phyloP scores from a whole-genome alignment of 2,329 filamentous ascomycete species.

The Claviceps maximensis region DNA sequence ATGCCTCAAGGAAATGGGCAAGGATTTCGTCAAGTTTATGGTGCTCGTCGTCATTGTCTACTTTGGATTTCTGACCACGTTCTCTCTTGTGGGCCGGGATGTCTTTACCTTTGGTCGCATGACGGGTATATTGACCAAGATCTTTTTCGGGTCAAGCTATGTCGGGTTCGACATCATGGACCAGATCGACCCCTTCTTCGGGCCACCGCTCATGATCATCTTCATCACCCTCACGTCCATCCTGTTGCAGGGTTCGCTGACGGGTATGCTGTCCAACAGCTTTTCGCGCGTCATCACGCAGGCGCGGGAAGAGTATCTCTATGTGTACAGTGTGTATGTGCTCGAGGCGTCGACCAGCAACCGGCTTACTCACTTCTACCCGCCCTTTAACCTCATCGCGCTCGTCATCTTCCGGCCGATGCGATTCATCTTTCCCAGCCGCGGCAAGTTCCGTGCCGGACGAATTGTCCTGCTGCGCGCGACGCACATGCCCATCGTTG shows the following conservation, averaged over 20 bases:
- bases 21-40: slow-evolving; percentile 78
- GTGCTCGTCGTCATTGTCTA: slow-evolving; percentile 73
- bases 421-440: slow-evolving; percentile 51
- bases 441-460: slow-evolving; percentile 46
- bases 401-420: slow-evolving; percentile 59
- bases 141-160: slow-evolving; percentile 67
- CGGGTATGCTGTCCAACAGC: slow-evolving; percentile 66
- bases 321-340: slow-evolving; percentile 56
- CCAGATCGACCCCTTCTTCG: slow-evolving; percentile 44
- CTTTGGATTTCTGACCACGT: slow-evolving; percentile 79
- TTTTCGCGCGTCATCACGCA: slow-evolving; percentile 52
- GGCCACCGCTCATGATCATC: slow-evolving; percentile 51
- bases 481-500: slow-evolving; percentile 56
- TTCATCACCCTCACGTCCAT: slow-evolving; percentile 71
- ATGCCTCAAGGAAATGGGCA: slow-evolving; percentile 86
- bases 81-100: slow-evolving; percentile 63
- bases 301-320: slow-evolving; percentile 63
- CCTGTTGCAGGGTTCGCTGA: slow-evolving; percentile 64
- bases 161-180: slow-evolving; percentile 59
- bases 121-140: slow-evolving; percentile 65
- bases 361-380: slow-evolving; percentile 56
- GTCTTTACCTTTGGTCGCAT: slow-evolving; percentile 51
- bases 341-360: slow-evolving; percentile 55
- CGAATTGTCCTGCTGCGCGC: slow-evolving; percentile 50
- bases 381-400: slow-evolving; percentile 62